Evolutionary conservation across 106 monocot species (phyloP).

Genomic region (Triglochin maritima): DNA sequence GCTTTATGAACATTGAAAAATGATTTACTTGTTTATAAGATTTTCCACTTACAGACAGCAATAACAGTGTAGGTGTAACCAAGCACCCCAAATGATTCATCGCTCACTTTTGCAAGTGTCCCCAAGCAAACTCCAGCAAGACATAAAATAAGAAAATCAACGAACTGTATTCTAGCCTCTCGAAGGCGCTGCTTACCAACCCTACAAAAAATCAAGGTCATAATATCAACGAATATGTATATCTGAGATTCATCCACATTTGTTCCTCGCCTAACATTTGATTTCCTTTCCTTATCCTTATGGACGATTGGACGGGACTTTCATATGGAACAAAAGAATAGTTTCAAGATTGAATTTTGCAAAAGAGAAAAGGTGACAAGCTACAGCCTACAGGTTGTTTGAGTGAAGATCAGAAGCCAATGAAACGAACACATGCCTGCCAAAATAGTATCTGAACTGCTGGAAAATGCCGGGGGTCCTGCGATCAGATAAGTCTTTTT

Average conservation of each 20-base stretch:
- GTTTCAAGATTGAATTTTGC: too few relatives aligned
- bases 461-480: constrained; percentile 61
- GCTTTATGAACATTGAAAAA: not conserved
- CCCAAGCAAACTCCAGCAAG: constrained; percentile 92
- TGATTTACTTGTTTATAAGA: not conserved
- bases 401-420: not conserved
- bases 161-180: constrained; percentile 79
- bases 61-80: constrained; percentile 92
- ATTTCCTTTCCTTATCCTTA: too few relatives aligned
- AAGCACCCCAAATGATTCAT: constrained; percentile 62
- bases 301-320: too few relatives aligned
- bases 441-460: constrained; percentile 83
- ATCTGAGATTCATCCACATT: too few relatives aligned
- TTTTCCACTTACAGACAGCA: constrained; percentile 84
- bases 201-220: constrained; percentile 21
- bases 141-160: constrained; percentile 80
- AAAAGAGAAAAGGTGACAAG: too few relatives aligned
- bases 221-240: not conserved
- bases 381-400: not conserved
- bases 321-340: too few relatives aligned
- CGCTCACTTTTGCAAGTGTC: constrained; percentile 64
- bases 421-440: constrained; percentile 40
- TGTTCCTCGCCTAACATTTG: too few relatives aligned
- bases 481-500: constrained; percentile 60
- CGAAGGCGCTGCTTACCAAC: constrained; percentile 86